Conservation (phyloP, 257 asterid species). For the Marsdenia floribunda region DNA sequence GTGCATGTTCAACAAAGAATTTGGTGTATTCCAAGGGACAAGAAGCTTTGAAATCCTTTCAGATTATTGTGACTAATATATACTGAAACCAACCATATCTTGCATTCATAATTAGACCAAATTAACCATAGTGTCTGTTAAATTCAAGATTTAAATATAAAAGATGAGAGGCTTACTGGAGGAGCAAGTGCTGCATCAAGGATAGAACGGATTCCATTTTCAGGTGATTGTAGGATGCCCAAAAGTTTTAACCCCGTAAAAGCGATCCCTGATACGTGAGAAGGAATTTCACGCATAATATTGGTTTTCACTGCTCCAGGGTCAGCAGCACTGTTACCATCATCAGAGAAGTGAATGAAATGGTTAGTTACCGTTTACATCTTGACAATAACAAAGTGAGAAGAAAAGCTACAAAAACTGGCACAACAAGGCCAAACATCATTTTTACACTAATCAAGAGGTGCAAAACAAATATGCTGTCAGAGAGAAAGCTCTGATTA, state of each 20-base stretch:
- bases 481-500: neutral
- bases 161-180: constrained; percentile 47
- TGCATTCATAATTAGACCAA: neutral
- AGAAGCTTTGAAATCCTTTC: neutral
- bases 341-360: constrained; percentile 3
- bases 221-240: constrained; percentile 70
- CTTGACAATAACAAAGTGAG: no score
- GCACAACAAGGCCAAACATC: neutral
- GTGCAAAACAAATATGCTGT: neutral
- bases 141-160: neutral
- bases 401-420: neutral
- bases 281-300: constrained; percentile 83
- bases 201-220: constrained; percentile 51
- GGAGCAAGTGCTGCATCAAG: constrained; percentile 83
- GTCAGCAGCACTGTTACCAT: constrained; percentile 57
- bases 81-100: neutral
- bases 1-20: neutral
- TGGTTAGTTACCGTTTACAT: neutral
- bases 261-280: constrained; percentile 41
- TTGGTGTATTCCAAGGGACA: neutral
- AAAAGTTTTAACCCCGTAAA: constrained; percentile 37
- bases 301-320: constrained; percentile 88
- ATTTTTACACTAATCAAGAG: neutral
- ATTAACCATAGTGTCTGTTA: no score
- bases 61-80: neutral